Conservation (phyloP, 2,329 filamentous ascomycete species). For the Penicillium sp. region DNA sequence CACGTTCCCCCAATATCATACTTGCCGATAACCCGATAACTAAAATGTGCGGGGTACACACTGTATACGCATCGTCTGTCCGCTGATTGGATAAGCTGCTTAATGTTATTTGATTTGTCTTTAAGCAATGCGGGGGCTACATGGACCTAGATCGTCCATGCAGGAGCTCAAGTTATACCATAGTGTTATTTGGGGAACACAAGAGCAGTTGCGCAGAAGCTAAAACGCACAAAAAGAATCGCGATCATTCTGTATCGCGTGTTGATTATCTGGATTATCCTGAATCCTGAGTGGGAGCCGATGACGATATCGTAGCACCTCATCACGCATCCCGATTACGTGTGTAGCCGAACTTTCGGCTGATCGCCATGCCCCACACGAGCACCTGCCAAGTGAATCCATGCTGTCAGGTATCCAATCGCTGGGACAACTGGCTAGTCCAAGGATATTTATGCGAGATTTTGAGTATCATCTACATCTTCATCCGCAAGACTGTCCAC, state of each 20-base stretch:
- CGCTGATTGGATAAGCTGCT: background rate
- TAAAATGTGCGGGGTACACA: background rate
- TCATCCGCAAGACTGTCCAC: too few species aligned
- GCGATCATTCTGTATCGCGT: background rate
- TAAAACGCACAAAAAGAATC: background rate
- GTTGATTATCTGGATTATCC: background rate
- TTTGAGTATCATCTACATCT: too few species aligned
- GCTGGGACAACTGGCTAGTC: background rate
- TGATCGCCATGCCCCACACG: background rate
- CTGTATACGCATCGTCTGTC: background rate
- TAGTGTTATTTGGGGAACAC: background rate
- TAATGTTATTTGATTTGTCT: background rate
- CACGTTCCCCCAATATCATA: background rate
- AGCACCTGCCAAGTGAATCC: background rate
- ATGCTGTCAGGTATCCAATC: background rate
- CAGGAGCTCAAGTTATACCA: background rate
- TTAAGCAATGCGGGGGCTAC: background rate
- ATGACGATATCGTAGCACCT: constrained; percentile 1
- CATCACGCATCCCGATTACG: constrained; percentile 1
- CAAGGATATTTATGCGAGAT: background rate
- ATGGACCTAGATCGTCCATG: background rate
- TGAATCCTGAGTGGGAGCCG: background rate
- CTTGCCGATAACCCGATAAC: background rate
- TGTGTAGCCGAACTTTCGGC: background rate
- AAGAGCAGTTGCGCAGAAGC: background rate